phyloP scores from a whole-genome alignment of 2,329 filamentous ascomycete species.

The Pezicula neosporulosa region DNA sequence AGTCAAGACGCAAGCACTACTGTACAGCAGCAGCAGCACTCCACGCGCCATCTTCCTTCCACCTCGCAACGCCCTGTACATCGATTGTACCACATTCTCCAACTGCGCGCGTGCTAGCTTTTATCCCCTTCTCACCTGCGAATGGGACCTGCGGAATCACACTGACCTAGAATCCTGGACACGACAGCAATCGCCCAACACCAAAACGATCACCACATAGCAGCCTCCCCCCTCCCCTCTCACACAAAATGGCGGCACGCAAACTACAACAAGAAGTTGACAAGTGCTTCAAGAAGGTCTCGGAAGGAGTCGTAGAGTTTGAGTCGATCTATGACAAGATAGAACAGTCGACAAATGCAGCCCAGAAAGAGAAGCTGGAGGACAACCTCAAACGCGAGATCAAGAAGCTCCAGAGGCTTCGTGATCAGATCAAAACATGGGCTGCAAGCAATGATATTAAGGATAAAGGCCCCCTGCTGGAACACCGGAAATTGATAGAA shows the following conservation, averaged over 20 bases:
- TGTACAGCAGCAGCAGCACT: neutral
- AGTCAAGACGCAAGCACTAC: constrained; percentile 25
- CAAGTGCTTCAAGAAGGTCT: constrained; percentile 98
- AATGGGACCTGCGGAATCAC: constrained; percentile 22
- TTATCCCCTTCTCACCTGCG: constrained; percentile 9
- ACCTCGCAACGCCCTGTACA: constrained; percentile 9
- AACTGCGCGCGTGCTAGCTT: constrained; percentile 7
- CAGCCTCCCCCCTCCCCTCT: constrained; percentile 9
- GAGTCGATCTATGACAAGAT: constrained; percentile 98
- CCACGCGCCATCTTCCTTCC: constrained; percentile 13
- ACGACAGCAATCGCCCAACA: constrained; percentile 19
- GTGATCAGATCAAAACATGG: constrained; percentile 99
- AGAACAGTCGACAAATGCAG: constrained; percentile 82
- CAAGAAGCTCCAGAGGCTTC: constrained; percentile 96
- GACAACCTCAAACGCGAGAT: constrained; percentile 98
- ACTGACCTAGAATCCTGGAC: constrained; percentile 21
- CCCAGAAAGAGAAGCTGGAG: constrained; percentile 97
- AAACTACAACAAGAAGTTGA: constrained; percentile 98
- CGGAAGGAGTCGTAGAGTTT: constrained; percentile 88
- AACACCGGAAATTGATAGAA: constrained; percentile 95
- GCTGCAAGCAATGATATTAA: constrained; percentile 98
- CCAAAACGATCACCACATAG: constrained; percentile 9
- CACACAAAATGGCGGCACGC: constrained; percentile 77
- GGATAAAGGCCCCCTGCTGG: constrained; percentile 92
- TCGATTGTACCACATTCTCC: constrained; percentile 9